Evolutionary conservation across 306 rosid species (phyloP), one percentile per base, ranked within the genome.

Genomic region (Fagus sylvatica): DNA sequence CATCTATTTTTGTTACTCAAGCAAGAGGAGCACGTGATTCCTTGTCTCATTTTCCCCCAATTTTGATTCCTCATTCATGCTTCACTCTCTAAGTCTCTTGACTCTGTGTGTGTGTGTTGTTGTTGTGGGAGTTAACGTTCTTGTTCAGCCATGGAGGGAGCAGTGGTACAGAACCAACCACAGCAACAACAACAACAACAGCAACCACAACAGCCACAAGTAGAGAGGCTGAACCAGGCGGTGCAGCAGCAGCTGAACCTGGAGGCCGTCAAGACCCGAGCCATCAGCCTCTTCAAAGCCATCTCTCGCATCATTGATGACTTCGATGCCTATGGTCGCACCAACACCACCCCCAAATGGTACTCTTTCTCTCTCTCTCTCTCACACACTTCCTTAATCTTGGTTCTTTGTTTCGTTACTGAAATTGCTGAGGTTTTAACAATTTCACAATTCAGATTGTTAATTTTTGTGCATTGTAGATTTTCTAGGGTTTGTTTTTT

Each of bases 301-400:
- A 90, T 94, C 78, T 76, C 97, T 7, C 91, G 98, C 59, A 92
- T 92, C 60, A 88, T 92, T 1, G 97, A 94, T 48, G 98, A 90
- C 71, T 91, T 94, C 72, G 93, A 94, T 72, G 92, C 80, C 74
- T 91, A 85, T 37, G 88, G 82, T 51, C 94, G 91, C 78, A 85
- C 91, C 86, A 94, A 90, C 84, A 85, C 93, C 69, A 75, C 83
- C 17, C 98, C 98, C 60, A 94, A 94, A 85, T 92, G 96, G 92
- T 89, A 6, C 41, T 3, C 42, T 7, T 37, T 49, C 19, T 40
- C 54, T 61, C 39, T 65, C 30, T 53, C 49, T 43, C 42, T 69
- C 19, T 7, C 39, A 2, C 48, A 1, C 49, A 0, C 48, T 40
- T 1, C n/a, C 8, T 4, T 65, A 39, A 5, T 54, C 42, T n/a